phyloP scores from a whole-genome alignment of 2,329 filamentous ascomycete genomes.

The Hypomyces perniciosus region DNA sequence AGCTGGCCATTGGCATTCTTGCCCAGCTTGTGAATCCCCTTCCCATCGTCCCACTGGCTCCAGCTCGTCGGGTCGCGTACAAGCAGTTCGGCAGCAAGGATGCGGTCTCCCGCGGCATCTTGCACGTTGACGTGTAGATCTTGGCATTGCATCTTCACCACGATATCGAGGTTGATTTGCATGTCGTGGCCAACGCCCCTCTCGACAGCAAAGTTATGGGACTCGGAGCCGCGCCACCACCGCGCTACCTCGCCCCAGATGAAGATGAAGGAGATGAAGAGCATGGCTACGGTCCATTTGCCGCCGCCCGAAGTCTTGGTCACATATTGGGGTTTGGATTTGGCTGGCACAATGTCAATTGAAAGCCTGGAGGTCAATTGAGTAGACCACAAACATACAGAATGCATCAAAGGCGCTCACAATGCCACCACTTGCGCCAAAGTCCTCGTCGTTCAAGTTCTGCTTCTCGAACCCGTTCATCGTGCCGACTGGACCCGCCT shows the following conservation, averaged over 20 bases:
- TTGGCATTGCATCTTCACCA: constrained; percentile 79
- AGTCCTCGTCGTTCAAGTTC: constrained; percentile 65
- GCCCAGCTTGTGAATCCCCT: constrained; percentile 58
- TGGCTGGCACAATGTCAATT: constrained; percentile 52
- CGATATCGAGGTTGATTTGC: constrained; percentile 94
- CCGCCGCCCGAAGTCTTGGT: constrained; percentile 79
- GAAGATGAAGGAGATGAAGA: constrained; percentile 67
- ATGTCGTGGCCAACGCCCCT: constrained; percentile 81
- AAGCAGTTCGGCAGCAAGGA: constrained; percentile 71
- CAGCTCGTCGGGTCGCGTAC: constrained; percentile 73
- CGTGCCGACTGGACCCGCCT: neutral
- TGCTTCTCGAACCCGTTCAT: constrained; percentile 79
- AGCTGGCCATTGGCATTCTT: constrained; percentile 48
- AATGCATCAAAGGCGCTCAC: constrained; percentile 95
- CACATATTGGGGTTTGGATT: constrained; percentile 91
- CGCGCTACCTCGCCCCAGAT: constrained; percentile 69
- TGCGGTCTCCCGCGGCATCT: constrained; percentile 87
- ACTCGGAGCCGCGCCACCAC: constrained; percentile 81
- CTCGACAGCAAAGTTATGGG: constrained; percentile 88
- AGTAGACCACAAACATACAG: constrained; percentile 51
- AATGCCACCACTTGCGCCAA: constrained; percentile 65
- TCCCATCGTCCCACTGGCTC: constrained; percentile 70
- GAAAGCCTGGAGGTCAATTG: neutral
- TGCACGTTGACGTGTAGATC: constrained; percentile 96
- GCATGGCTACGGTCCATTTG: constrained; percentile 85